Evolutionary conservation across 2,329 filamentous ascomycete species (phyloP), one percentile per base, ranked within the genome.

Genomic region (Anisogramma anomala): DNA sequence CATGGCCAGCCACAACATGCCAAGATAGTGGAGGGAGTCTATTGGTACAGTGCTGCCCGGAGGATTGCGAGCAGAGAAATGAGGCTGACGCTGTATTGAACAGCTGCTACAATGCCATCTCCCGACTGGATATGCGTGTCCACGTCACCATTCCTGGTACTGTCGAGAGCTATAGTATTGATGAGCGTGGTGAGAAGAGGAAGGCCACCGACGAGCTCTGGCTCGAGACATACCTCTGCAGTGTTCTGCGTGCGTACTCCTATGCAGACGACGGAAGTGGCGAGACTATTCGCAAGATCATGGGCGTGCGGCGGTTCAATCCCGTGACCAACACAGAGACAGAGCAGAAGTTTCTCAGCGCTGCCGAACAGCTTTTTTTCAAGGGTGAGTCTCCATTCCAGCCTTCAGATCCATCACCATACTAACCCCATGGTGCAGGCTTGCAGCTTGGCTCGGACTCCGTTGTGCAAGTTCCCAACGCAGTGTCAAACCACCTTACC

Each of bases 71-170:
- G 17, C 37, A 36, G 28, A 15, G 33, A 14, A 20, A 6, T 14
- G 15, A 23, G 31, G 31, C 42, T 52, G 36, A 49, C 51, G 50
- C 32, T 53, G 37, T 11, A 3, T 14, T 9, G 27, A 6, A 7
- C 44, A 73, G 69, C 65, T 98, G 91, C 65, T 98, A 98, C 72
- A 98, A 98, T 84, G 91, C 91, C 50, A 95, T 98, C 62, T 96
- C 91, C 4, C 78, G 93, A 49, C 73, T 96, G 39, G 91, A 98
- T 57, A 98, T 98, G 91, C 86, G 91, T 47, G 89, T 98, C 10
- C 88, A 96, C 57, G 89, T 98, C 45, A 89, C 88, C 50, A 96
- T 98, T 49, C 91, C 91, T 14, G 91, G 91, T 46, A 91, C 84
- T 8, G 86, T 98, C 39, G 89, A 98, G 61, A 93, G 86, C 63